A percentile compares a stretch with the other conserved stretches of the same genome.
phyloP scores from a whole-genome alignment of 305 asterid genomes.

The Fraxinus ornus region DNA sequence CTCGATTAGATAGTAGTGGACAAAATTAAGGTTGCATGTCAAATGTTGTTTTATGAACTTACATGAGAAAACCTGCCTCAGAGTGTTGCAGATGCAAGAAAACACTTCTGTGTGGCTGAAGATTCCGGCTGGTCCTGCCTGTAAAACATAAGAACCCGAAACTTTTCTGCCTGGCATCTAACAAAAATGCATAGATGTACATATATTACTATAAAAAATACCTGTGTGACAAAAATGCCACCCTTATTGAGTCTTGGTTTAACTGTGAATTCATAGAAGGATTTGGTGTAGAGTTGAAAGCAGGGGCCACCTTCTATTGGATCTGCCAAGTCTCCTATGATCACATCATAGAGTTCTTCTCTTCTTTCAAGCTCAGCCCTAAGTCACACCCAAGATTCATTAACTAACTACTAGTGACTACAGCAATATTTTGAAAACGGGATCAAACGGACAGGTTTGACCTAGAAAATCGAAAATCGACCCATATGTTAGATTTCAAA shows the following conservation, averaged over 20 bases:
- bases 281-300: conserved; percentile 85
- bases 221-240: conserved; percentile 97
- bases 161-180: background rate
- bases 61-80: conserved; percentile 89
- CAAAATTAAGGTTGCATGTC: background rate
- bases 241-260: conserved; percentile 65
- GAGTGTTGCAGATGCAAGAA: conserved; percentile 85
- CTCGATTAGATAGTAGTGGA: background rate
- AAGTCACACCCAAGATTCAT: background rate
- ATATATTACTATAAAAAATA: conserved; percentile 6
- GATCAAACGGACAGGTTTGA: background rate
- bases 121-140: conserved; percentile 98
- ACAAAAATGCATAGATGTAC: background rate
- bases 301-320: conserved; percentile 98
- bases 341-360: conserved; percentile 75
- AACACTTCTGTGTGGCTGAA: conserved; percentile 92
- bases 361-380: conserved; percentile 90
- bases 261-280: conserved; percentile 66
- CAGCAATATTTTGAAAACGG: background rate
- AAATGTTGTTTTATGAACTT: conserved; percentile 30
- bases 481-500: background rate
- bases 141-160: background rate
- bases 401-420: background rate
- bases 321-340: conserved; percentile 89
- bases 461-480: background rate